Base-by-base conservation (phyloP, 352 stramenopile species). In the Pythium angustatum region DNA sequence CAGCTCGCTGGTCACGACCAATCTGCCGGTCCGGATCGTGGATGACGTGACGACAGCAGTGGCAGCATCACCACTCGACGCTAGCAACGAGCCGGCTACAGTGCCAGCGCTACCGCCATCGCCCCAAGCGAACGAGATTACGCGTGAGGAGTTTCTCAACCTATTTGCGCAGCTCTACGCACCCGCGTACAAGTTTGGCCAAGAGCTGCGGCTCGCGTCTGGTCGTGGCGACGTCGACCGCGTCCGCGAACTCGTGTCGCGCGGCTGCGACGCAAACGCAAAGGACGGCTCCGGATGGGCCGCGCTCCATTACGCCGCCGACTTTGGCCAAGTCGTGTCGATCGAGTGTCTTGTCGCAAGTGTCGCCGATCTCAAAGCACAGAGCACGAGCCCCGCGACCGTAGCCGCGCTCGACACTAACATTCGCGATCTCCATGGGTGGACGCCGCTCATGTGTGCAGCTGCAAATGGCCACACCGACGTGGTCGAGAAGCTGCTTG, bases 141-240 rank as follows among this genome's bases (percentile, higher is more conserved):
- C 48, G 5, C 60, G 62, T 11, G 57, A 71, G 27, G 78, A 79
- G 45, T 70, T 88, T 26, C 52, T 90, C 2, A 88, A 80, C 26
- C 36, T 88, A 2, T 93, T 90, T 54, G 76, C 81, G 12, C 48
- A 79, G 1, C 59, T 87, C 17, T 90, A 88, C 57, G 78, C 84
- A 0, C 84, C 84, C 5, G 80, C 80, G 3, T 89, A 87, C 68
- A 91, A 91, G 58, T 91, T 77, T 41, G 81, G 84, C 0, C 78
- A 93, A 40, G 72, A 88, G 17, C 66, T 93, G 2, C 78, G 84
- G 2, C 41, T 87, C 0, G 77, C 75, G 0, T 88, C 77, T 65
- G 80, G 82, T 31, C 80, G 84, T n/a, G 79, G 79, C 0, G 66
- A 87, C 43, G 14, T 78, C 5, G 69, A 85, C 1, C 54, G 71